Percentiles rank a stretch among this genome's conserved stretches.
phyloP scores from a whole-genome alignment of 345 rosid genomes.

The Moricandia arvensis region DNA sequence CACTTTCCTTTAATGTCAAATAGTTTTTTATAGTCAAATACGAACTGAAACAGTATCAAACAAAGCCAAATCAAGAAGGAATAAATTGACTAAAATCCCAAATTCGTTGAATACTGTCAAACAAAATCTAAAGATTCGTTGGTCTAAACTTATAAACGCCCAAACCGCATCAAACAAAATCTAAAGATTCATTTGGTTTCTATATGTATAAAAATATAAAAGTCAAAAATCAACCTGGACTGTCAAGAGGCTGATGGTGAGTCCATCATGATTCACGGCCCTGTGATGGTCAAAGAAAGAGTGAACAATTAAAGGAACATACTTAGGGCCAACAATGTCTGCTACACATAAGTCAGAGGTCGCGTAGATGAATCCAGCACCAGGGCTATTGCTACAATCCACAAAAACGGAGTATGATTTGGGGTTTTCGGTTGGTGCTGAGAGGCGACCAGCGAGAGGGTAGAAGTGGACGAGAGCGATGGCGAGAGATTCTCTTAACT shows the following conservation, averaged over 20 bases:
- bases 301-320: constrained; percentile 22
- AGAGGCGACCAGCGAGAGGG: constrained; percentile 71
- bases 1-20: not conserved
- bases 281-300: constrained; percentile 27
- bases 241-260: constrained; percentile 19
- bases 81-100: not conserved
- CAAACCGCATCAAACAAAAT: not conserved
- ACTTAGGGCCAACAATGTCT: constrained; percentile 43
- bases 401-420: constrained; percentile 49
- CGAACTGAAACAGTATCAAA: not conserved
- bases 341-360: constrained; percentile 39
- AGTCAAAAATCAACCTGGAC: constrained; percentile 32
- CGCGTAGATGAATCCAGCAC: constrained; percentile 63
- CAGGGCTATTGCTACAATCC: constrained; percentile 61
- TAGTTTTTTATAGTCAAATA: not conserved
- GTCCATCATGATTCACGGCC: constrained; percentile 32
- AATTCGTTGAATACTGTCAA: not conserved
- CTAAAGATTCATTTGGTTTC: not conserved
- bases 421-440: constrained; percentile 34
- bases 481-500: constrained; percentile 54
- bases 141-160: not conserved
- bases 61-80: not conserved
- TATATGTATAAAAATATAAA: not conserved
- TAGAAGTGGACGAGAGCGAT: constrained; percentile 75
- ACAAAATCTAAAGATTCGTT: too few relatives aligned